Base-by-base conservation (phyloP, 306 rosid species). In the Elaeagnus macrophylla region DNA sequence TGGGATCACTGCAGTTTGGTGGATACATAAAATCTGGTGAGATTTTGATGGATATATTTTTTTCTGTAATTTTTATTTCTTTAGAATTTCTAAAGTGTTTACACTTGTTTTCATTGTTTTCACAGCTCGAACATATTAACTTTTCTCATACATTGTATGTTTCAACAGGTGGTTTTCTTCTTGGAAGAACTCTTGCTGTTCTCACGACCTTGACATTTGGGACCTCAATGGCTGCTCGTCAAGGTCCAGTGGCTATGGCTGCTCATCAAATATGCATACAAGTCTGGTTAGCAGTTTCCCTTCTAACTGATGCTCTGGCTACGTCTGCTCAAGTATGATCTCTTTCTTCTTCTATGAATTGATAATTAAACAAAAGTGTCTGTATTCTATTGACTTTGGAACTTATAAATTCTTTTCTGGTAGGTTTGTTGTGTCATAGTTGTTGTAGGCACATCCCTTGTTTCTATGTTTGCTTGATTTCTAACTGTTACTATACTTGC, bases 161-260 rank as follows among this genome's bases (percentile, higher is more conserved):
- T 56, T 57, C 75, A 58, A 15, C 76, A 91, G 96, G 99, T 68
- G 96, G 93, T 62, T 87, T 84, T 74, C 81, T 91, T 71, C 72
- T 91, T 68, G 99, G 83, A 69, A 78, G 99, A 78, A 91, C 99
- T 69, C 81, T 91, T 69, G 78, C 99, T 77, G 87, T 82, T 77
- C 79, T 87, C 59, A 43, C 82, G 12, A 91, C 99, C 65, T 65
- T 84, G 64, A 87, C 99, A 62, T 52, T 91, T 76, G 99, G 93
- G 48, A 91, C 99, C 60, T 78, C 94, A 68, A 77, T 91, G 95
- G 99, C 94, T 69, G 94, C 96, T 57, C 89, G 89, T 53, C 87
- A 84, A 77, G 99, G 99, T 64, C 95, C 99, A 5, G 94, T 84
- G 39, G 95, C 93, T 57, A 84, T 91, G 99, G 99, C 99, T 74